These are phyloP conservation scores for Tricholoma sp. DNA, from an alignment of 768 basidiomycete species.

Conservation along the genomic window DNA sequence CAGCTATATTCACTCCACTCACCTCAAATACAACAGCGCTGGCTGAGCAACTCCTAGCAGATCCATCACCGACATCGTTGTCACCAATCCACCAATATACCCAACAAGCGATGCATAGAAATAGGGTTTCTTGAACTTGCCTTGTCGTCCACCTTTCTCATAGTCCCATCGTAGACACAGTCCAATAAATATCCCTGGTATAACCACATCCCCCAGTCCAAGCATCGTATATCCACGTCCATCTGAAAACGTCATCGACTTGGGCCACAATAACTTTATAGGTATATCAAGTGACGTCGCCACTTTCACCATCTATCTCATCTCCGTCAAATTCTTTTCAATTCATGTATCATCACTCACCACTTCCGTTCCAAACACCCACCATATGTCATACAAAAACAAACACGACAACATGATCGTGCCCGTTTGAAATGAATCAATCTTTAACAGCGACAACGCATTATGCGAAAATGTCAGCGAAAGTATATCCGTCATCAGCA, in stretches of 20 bases:
- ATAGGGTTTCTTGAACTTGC: conserved; percentile 61
- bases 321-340: neutral
- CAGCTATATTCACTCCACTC: no score
- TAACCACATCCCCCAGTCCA: conserved; percentile 84
- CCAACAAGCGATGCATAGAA: conserved; percentile 65
- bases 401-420: conserved; percentile 76
- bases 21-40: conserved; percentile 90
- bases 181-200: conserved; percentile 67
- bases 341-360: conserved; percentile 36
- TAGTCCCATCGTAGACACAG: conserved; percentile 85
- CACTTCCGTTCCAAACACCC: conserved; percentile 88
- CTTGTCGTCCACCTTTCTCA: conserved; percentile 14
- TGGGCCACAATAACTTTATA: conserved; percentile 89
- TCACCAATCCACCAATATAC: conserved; percentile 67
- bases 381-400: conserved; percentile 93
- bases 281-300: conserved; percentile 88
- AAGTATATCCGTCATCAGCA: conserved; percentile 70
- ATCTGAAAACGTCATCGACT: conserved; percentile 46
- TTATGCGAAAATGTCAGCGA: conserved; percentile 79
- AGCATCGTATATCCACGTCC: conserved; percentile 79
- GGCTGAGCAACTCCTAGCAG: conserved; percentile 74
- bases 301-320: conserved; percentile 81
- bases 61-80: conserved; percentile 88
- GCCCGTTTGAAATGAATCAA: conserved; percentile 90
- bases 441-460: conserved; percentile 69